Conservation (phyloP, 352 stramenopile species). For the Plasmopara muralis region DNA sequence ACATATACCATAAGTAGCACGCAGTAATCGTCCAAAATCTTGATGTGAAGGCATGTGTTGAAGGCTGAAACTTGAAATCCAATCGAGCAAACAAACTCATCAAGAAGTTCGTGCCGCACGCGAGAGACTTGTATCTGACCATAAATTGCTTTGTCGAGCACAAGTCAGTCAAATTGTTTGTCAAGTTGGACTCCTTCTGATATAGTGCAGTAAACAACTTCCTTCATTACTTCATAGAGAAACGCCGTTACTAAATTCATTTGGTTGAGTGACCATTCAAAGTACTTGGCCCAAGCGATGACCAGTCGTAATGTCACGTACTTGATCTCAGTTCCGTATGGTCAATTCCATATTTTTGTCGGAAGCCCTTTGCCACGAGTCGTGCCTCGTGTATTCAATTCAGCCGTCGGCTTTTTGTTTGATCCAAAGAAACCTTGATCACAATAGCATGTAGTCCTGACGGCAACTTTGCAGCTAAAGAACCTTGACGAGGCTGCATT, state of each 20-base stretch:
- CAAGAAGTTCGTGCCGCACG: conserved; percentile 5
- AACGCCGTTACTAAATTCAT: conserved; percentile 10
- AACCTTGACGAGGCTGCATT: no score
- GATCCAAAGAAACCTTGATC: no score
- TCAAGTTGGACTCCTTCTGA: not conserved
- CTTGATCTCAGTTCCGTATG: no score
- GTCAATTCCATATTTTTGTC: no score
- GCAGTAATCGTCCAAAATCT: not conserved
- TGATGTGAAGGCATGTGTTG: conserved; percentile 1
- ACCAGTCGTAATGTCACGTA: no score
- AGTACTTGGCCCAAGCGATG: no score
- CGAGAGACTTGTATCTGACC: conserved; percentile 6
- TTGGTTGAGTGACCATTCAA: conserved; percentile 5
- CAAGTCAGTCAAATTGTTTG: conserved; percentile 3
- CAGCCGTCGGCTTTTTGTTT: no score
- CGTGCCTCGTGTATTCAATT: no score
- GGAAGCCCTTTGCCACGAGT: no score
- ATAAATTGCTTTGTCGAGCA: conserved; percentile 12
- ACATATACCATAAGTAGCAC: no score
- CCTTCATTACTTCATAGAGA: conserved; percentile 10
- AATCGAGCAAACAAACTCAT: not conserved
- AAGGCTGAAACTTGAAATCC: conserved; percentile 3
- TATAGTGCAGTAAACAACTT: conserved; percentile 2
- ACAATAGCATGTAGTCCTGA: no score
- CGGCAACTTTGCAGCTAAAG: no score